Base-by-base conservation (phyloP, 2,329 filamentous ascomycete species). In the Myriosclerotinia duriaeana region DNA sequence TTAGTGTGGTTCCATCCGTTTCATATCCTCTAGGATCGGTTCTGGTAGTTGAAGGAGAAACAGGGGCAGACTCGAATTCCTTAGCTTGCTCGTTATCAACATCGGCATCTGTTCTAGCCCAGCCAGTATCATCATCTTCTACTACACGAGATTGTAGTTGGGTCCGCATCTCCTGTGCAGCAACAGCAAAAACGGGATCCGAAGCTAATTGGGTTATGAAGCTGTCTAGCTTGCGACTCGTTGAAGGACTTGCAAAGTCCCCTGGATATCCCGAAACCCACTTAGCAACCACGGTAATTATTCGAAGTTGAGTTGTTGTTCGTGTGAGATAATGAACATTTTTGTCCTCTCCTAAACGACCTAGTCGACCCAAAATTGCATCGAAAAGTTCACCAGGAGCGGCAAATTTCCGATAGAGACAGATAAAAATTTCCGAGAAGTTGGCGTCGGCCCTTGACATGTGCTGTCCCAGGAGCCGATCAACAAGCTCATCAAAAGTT, bases 191-290 rank as follows among this genome's bases (percentile, higher is more conserved):
- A 61, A 96, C 90, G 12, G 91, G 88, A 70, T 91, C 90, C 6
- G 84, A 85, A 30, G 91, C 85, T n/a, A 98, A 80, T 52, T 88
- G 85, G 22, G 81, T 79, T 46, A 96, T 89, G 73, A 99, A 95
- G 34, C 87, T 87, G 60, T 89, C 86, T 50, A 97, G 81, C 42
- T 85, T 87, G 70, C 85, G 86, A 71, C 88, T 87, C 2, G 92
- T 96, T 30, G 84, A 84, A 1, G 89, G 85, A 69, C 90, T 88
- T 1, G 93, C 93, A 81, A 98, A 97, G 77, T 99, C 95, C 20
- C 93, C 94, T 0, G 95, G 93, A 77, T 98, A 98, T 53, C 89
- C 82, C 20, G 89, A 88, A 1, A 96, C 89, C 95, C 95, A 99
- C 76, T 91, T 91, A 6, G 92, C 91, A 67, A 98, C 81, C 8